Conservation (phyloP, 345 rosid genomes). For the Garcia nutans region DNA sequence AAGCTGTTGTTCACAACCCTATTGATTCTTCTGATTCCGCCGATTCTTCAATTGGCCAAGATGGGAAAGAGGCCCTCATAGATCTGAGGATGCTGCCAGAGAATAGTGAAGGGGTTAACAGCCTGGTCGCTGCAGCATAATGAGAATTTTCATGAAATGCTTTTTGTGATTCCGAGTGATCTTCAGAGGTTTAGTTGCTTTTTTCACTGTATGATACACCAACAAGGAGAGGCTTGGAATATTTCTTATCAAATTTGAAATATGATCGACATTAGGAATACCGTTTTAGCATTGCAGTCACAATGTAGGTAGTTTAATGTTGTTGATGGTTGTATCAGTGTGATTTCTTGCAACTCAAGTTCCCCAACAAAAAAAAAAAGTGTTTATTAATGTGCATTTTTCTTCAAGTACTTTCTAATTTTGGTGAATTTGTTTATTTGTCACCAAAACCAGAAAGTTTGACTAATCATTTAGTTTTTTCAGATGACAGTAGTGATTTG, state of each 20-base stretch:
- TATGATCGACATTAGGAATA: constrained; percentile 15
- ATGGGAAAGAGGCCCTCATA: constrained; percentile 44
- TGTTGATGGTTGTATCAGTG: constrained; percentile 14
- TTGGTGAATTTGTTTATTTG: background rate
- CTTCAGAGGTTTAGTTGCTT: background rate
- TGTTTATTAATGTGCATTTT: background rate
- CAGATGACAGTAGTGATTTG: no score
- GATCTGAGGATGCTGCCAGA: constrained; percentile 57
- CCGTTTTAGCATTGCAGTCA: constrained; percentile 20
- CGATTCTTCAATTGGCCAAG: constrained; percentile 38
- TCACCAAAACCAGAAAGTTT: background rate
- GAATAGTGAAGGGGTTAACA: constrained; percentile 34
- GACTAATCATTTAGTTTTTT: background rate
- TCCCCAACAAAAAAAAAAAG: no score
- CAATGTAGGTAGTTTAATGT: constrained; percentile 20
- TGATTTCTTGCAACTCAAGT: constrained; percentile 13
- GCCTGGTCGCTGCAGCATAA: constrained; percentile 46
- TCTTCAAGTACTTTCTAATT: background rate
- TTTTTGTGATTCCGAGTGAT: constrained; percentile 17
- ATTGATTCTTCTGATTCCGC: constrained; percentile 40
- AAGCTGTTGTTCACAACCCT: constrained; percentile 31
- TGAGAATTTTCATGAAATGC: constrained; percentile 18
- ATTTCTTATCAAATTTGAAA: constrained; percentile 10
- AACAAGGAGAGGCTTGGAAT: constrained; percentile 10
- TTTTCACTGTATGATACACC: constrained; percentile 23